Evolutionary conservation across 148 eudicot species (phyloP).

Genomic region (Beta vulgaris): DNA sequence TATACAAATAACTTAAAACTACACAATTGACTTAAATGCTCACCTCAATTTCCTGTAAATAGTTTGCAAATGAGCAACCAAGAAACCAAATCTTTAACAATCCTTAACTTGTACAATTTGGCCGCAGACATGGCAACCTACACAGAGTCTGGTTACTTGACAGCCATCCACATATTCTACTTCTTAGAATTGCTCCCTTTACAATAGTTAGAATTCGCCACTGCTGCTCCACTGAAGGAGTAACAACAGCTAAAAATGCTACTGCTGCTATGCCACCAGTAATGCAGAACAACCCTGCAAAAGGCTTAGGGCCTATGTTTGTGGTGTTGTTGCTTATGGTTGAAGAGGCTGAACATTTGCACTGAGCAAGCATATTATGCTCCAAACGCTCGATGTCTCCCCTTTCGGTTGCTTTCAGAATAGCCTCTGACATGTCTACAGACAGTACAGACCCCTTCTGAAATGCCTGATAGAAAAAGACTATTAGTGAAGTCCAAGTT

Average conservation of each 20-base stretch:
- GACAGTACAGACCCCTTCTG: conserved; percentile 14
- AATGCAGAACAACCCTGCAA: conserved; percentile 23
- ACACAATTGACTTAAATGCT: too few relatives aligned
- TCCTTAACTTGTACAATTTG: neutral
- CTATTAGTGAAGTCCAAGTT: neutral
- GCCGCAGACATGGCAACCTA: neutral
- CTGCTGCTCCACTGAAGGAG: neutral
- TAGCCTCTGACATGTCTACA: conserved; percentile 20
- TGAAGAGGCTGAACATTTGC: conserved; percentile 17
- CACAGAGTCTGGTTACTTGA: neutral
- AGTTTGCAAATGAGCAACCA: too few relatives aligned
- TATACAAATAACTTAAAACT: too few relatives aligned
- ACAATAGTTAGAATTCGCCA: neutral
- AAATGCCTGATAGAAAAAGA: conserved; percentile 15
- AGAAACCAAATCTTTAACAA: too few relatives aligned
- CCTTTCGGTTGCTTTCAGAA: conserved; percentile 23
- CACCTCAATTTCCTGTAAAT: too few relatives aligned
- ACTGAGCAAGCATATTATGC: conserved; percentile 12
- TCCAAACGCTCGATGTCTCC: conserved; percentile 25
- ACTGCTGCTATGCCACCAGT: conserved; percentile 11
- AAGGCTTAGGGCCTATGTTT: conserved; percentile 20
- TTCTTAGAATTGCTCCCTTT: neutral
- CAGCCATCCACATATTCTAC: neutral
- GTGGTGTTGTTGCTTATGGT: neutral
- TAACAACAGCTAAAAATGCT: conserved; percentile 10